phyloP scores from a whole-genome alignment of 2,329 filamentous ascomycete species.

The Aspergillus aculeatus region DNA sequence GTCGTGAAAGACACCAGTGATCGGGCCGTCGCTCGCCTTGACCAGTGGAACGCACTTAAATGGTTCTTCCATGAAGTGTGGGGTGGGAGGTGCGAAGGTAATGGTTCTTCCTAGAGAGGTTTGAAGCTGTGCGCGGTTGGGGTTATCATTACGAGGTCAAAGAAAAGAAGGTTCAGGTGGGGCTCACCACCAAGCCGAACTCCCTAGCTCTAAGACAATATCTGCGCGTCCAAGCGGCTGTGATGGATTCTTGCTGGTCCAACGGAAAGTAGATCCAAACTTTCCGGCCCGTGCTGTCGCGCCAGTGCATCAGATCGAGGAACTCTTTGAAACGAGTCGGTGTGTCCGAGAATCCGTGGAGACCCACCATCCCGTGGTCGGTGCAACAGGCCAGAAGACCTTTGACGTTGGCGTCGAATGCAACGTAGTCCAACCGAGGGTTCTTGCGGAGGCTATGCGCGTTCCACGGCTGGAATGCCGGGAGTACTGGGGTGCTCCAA shows the following conservation, averaged over 20 bases:
- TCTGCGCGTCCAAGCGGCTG: conserved; percentile 13
- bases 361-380: conserved; percentile 1
- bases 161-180: neutral
- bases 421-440: conserved; percentile 12
- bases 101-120: conserved; percentile 16
- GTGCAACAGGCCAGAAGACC: conserved; percentile 17
- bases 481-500: conserved; percentile 15
- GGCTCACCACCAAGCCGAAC: conserved; percentile 13
- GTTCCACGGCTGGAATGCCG: conserved; percentile 13
- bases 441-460: neutral
- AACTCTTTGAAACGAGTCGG: conserved; percentile 7
- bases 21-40: conserved; percentile 8
- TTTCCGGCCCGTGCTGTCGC: neutral
- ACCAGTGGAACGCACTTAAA: conserved; percentile 11
- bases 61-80: neutral
- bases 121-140: conserved; percentile 10
- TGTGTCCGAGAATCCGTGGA: conserved; percentile 12
- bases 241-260: conserved; percentile 11
- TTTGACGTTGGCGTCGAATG: conserved; percentile 8
- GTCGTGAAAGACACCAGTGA: conserved; percentile 19
- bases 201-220: neutral
- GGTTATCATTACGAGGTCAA: neutral
- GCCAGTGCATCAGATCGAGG: conserved; percentile 11
- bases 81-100: conserved; percentile 14
- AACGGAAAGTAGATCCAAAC: conserved; percentile 18